Evolutionary conservation across 2,329 filamentous ascomycete genomes (phyloP).

Genomic region (Beauveria bassiana): DNA sequence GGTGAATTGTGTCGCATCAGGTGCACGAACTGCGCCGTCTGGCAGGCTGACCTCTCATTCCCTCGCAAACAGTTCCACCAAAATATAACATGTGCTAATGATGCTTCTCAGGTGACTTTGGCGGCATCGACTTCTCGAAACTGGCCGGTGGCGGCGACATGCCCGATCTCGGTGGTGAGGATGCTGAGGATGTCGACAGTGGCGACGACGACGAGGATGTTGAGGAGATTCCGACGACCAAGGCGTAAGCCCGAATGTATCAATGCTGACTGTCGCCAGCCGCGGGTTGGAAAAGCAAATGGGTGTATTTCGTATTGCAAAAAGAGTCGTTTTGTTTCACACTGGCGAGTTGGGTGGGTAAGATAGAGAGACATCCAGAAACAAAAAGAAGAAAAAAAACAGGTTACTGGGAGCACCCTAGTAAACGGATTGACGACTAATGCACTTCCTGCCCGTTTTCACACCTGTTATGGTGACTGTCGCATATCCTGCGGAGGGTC

Average conservation of each 20-base stretch:
- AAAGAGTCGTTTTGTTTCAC: slow-evolving; percentile 9
- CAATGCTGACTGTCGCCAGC: slow-evolving; percentile 3
- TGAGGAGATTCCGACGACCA: slow-evolving; percentile 30
- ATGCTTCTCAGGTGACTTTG: slow-evolving; percentile 49
- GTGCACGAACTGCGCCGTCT: slow-evolving; percentile 14
- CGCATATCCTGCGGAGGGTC: too few species aligned
- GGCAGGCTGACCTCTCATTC: neutral
- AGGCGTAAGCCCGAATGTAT: slow-evolving; percentile 16
- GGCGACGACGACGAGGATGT: slow-evolving; percentile 58
- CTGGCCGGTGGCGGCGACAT: slow-evolving; percentile 52
- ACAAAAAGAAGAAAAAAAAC: slow-evolving; percentile 1
- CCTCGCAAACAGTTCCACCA: neutral
- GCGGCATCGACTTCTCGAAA: slow-evolving; percentile 83
- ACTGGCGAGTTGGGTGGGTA: slow-evolving; percentile 4
- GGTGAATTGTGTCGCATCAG: neutral
- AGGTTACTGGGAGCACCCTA: slow-evolving; percentile 5
- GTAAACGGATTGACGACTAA: slow-evolving; percentile 5
- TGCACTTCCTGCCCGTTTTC: neutral
- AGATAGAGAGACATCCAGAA: slow-evolving; percentile 7
- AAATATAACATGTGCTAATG: neutral
- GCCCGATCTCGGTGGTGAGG: slow-evolving; percentile 37
- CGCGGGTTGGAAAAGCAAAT: slow-evolving; percentile 9
- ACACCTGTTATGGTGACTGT: neutral
- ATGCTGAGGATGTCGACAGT: slow-evolving; percentile 41
- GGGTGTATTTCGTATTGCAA: slow-evolving; percentile 5